Conservation (phyloP, 495 filamentous ascomycete species). For the Aspergillus baeticus region DNA sequence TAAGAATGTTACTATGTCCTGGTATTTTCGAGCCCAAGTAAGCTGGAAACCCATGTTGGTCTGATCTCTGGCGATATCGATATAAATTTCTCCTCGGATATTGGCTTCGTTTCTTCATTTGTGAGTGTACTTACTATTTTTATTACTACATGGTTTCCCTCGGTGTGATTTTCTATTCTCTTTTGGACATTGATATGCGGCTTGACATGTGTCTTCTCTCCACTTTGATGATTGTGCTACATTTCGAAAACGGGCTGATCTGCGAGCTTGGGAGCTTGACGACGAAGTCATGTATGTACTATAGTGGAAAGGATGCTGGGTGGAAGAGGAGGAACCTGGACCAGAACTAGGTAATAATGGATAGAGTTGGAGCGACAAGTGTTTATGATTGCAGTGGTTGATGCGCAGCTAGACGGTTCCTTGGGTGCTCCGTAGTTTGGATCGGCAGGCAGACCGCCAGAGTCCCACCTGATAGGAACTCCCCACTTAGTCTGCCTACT, state of each 20-base stretch:
- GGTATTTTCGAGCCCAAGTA: constrained; percentile 7
- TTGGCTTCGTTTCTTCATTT: constrained; percentile 23
- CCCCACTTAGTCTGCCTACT: constrained; percentile 19
- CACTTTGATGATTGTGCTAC: constrained; percentile 13
- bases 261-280: background rate
- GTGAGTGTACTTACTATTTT: constrained; percentile 43
- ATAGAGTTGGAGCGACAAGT: constrained; percentile 8
- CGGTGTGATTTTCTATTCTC: constrained; percentile 14
- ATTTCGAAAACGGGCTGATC: constrained; percentile 1
- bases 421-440: background rate
- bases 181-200: constrained; percentile 20
- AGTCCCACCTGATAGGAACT: constrained; percentile 19
- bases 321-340: constrained; percentile 9
- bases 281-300: constrained; percentile 17
- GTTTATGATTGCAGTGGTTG: background rate
- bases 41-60: background rate
- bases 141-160: constrained; percentile 34
- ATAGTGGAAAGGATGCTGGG: constrained; percentile 15
- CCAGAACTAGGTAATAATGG: constrained; percentile 4
- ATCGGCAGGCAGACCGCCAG: background rate
- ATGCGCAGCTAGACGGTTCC: background rate
- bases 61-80: constrained; percentile 10
- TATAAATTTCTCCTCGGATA: constrained; percentile 23
- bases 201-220: constrained; percentile 7
- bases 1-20: constrained; percentile 27